phyloP scores from a whole-genome alignment of 352 stramenopile genomes.

The Phytopythium ostracodes region DNA sequence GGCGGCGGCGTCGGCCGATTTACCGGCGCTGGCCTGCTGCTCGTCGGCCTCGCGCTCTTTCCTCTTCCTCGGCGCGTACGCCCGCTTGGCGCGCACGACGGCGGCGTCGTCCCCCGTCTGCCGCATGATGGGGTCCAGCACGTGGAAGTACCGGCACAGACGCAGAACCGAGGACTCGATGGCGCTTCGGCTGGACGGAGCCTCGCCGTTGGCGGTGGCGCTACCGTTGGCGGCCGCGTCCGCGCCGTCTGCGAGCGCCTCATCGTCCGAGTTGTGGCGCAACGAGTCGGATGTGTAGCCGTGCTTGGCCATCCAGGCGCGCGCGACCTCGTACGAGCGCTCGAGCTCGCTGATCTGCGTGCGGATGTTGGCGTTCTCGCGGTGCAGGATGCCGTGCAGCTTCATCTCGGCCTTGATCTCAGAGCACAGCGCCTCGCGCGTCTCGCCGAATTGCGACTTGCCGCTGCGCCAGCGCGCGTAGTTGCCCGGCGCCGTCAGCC shows the following conservation, averaged over 20 bases:
- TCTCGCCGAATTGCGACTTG: constrained; percentile 66
- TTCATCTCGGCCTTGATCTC: constrained; percentile 67
- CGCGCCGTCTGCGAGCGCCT: background rate
- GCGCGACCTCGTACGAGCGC: constrained; percentile 49
- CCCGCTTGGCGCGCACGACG: constrained; percentile 17
- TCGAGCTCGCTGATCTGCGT: constrained; percentile 79
- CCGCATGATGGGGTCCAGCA: constrained; percentile 55
- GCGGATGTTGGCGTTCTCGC: constrained; percentile 78
- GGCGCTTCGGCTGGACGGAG: constrained; percentile 8
- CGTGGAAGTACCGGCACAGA: constrained; percentile 67
- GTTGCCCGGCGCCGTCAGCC: constrained; percentile 56
- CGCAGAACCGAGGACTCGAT: constrained; percentile 54
- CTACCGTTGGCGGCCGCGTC: background rate
- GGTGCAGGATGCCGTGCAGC: constrained; percentile 56
- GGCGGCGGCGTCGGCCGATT: background rate
- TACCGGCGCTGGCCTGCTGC: background rate
- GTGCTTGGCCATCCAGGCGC: constrained; percentile 48
- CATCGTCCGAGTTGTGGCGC: constrained; percentile 15
- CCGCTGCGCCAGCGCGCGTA: constrained; percentile 64
- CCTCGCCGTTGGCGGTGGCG: background rate
- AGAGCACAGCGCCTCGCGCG: constrained; percentile 61
- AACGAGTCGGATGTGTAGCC: constrained; percentile 28
- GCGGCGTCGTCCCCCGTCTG: constrained; percentile 23
- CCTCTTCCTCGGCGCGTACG: constrained; percentile 20
- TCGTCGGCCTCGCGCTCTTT: constrained; percentile 8